Percentiles rank a stretch among this genome's conserved stretches.
Evolutionary conservation across 257 asterid genomes (phyloP).

Genomic region (Capsicum rhomboideum): DNA sequence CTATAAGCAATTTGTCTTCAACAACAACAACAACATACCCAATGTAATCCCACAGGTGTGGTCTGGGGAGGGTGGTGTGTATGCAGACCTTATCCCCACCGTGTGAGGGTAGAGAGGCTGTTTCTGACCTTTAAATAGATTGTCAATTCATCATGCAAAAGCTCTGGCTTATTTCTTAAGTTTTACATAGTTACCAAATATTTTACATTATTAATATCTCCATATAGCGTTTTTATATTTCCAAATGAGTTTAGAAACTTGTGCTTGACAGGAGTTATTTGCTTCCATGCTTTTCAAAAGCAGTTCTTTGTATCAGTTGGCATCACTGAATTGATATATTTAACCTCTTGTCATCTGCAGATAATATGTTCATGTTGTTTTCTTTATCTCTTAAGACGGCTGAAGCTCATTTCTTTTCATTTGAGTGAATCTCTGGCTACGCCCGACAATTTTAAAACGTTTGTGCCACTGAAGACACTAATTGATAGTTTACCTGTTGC

Average conservation of each 20-base stretch:
- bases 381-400: constrained; percentile 51
- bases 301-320: background rate
- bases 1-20: background rate
- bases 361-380: constrained; percentile 68
- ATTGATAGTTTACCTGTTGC: constrained; percentile 62
- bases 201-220: background rate
- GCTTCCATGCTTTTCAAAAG: background rate
- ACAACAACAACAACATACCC: background rate
- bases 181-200: background rate
- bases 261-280: background rate
- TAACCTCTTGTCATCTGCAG: constrained; percentile 35
- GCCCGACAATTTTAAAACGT: constrained; percentile 32
- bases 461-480: constrained; percentile 54
- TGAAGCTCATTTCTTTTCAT: constrained; percentile 60
- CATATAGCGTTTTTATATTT: background rate
- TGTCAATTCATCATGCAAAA: background rate
- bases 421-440: constrained; percentile 31
- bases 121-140: background rate
- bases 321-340: background rate
- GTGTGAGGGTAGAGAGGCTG: background rate
- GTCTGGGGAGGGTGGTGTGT: background rate
- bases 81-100: background rate
- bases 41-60: background rate
- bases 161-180: background rate
- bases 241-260: background rate